Conservation (phyloP, 768 basidiomycete genomes). For the Lactifluus rugatus region DNA sequence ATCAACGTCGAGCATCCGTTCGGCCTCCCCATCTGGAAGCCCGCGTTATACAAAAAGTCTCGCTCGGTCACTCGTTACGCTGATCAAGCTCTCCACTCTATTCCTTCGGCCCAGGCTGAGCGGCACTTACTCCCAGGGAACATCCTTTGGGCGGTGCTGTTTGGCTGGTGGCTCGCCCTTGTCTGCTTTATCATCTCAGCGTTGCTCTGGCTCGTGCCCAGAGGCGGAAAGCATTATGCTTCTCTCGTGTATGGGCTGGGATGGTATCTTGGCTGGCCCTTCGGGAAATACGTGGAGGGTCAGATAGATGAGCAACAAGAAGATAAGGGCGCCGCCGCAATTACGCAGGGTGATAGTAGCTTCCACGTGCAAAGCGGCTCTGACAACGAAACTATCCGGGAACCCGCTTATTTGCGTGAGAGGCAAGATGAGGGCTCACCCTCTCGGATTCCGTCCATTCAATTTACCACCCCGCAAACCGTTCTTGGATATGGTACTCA, state of each 20-base stretch:
- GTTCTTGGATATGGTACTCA: conserved; percentile 37
- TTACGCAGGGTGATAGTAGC: conserved; percentile 28
- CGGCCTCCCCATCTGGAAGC: conserved; percentile 99
- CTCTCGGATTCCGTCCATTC: neutral
- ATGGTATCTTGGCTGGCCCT: conserved; percentile 97
- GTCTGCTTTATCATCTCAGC: conserved; percentile 58
- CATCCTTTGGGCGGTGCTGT: conserved; percentile 79
- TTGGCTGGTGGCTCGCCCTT: conserved; percentile 90
- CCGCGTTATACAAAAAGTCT: conserved; percentile 95
- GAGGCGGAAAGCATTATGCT: conserved; percentile 76
- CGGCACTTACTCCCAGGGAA: conserved; percentile 91
- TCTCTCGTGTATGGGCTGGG: conserved; percentile 85
- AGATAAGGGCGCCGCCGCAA: conserved; percentile 31
- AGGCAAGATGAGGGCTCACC: conserved; percentile 1
- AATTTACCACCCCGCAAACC: conserved; percentile 25
- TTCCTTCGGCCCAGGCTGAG: conserved; percentile 88
- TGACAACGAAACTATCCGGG: conserved; percentile 30
- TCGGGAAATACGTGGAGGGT: conserved; percentile 97
- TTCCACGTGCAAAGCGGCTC: conserved; percentile 24
- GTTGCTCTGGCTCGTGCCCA: conserved; percentile 62
- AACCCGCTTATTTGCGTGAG: conserved; percentile 15
- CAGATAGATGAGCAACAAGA: conserved; percentile 34
- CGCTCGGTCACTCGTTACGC: conserved; percentile 94
- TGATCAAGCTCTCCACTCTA: conserved; percentile 85
- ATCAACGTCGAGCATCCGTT: conserved; percentile 99